A percentile compares a stretch with the other conserved stretches of the same genome.
Evolutionary conservation across 2,329 filamentous ascomycete species (phyloP).

Genomic region (Aspergillus floridensis): DNA sequence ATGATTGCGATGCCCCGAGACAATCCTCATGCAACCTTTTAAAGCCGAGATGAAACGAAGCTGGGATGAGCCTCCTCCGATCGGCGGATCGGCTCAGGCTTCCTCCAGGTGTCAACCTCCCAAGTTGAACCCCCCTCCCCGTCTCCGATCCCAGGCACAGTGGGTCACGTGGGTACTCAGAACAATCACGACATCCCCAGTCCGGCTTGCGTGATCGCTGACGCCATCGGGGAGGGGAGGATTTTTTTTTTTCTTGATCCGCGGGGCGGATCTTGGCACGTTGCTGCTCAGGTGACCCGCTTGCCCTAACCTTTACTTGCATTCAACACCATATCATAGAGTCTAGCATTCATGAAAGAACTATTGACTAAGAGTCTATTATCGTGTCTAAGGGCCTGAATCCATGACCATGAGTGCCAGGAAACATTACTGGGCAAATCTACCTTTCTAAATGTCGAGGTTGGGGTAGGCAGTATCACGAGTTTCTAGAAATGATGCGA

Average conservation of each 20-base stretch:
- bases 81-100: not conserved
- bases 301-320: constrained; percentile 9
- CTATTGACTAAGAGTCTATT: too few species aligned
- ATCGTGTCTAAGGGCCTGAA: too few species aligned
- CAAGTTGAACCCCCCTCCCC: too few species aligned
- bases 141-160: not conserved
- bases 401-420: too few species aligned
- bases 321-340: not conserved
- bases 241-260: not conserved
- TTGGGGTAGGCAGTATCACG: too few species aligned
- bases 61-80: not conserved
- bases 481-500: not conserved
- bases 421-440: too few species aligned
- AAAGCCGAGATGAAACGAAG: not conserved
- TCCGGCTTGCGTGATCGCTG: constrained; percentile 26
- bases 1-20: not conserved
- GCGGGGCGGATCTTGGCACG: constrained; percentile 1
- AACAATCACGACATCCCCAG: constrained; percentile 25
- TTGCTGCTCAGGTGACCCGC: constrained; percentile 12
- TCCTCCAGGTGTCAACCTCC: not conserved
- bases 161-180: not conserved
- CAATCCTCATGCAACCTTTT: not conserved
- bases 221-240: not conserved
- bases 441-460: too few species aligned
- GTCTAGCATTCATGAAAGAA: too few species aligned